Base-by-base conservation (phyloP, 768 basidiomycete species). In the Collybia sp. region DNA sequence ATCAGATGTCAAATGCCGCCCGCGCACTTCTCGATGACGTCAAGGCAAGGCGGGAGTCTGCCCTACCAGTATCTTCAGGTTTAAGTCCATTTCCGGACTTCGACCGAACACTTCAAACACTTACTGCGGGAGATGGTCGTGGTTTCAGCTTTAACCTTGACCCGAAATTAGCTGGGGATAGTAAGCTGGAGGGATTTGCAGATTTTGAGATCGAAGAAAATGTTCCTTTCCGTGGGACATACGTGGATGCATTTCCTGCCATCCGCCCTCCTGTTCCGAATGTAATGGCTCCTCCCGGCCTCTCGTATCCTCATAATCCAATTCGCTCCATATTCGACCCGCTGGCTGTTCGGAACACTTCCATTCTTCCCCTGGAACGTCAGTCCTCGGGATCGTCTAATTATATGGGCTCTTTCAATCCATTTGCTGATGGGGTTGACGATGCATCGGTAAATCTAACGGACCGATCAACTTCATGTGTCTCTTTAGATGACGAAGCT, bases 101-200 rank as follows among this genome's bases (percentile, higher is more conserved):
- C 53, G 91, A 93, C 61, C 80, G 88, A 25, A 91, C 88, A 15
- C 69, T 93, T 38, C 81, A 86, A 58, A 82, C 78, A 40, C 70
- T 93, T 36, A 80, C 77, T 42, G 77, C 75, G 6, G 80, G 73
- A 36, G 85, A 85, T 52, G 76, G 67, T 25, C 78, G 79, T 30
- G 81, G 85, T 8, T 93, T 93, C 68, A 90, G 84, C 61, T 93
- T 94, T 68, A 92, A 83, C 63, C 68, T 93, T 37, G 90, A 91
- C 62, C 85, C 86, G 19, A 88, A 83, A 53, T 69, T 91, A 19
- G 85, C 81, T 5, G 74, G 64, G 19, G 56, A 72, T 25, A 73
- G 76, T 42, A 61, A 67, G 12, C 51, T 59, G 30, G 63, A 75
- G 11, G 56, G 67, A 5, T 60, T 81, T 25, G 66, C 73, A 3